Base-by-base conservation (phyloP, 176 grass and related monocot species). In the Juncus inflexus region DNA sequence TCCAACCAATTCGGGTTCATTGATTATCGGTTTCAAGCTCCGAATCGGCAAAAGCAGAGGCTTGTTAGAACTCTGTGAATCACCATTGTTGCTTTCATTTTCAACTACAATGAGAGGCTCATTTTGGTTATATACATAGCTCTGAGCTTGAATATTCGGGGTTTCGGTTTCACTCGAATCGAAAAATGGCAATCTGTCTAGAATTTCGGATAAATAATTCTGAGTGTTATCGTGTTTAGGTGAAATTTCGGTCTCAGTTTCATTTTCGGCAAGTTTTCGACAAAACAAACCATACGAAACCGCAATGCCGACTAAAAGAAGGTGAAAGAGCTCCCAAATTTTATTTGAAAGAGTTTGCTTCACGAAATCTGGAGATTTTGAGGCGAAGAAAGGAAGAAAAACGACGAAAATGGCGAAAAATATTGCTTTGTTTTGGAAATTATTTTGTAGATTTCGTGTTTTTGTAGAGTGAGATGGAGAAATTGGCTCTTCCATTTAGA, bases 271-370 rank as follows among this genome's bases (percentile, higher is more conserved):
- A 63, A 72, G 78, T 66, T 80, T 87, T 73, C 83, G 79, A 65
- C 89, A 78, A 62, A 91, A 91, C 6, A 91, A 74, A 74, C 89
- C 84, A 49, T 91, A 91, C 52, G 84, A 76, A 58, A 91, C 78
- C 70, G 86, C 55, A 78, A 91, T 65, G 77, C 89, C 89, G 57
- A 91, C 77, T 16, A 91, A 56, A 49, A 91, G 84, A 35, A 91
- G 82, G 66, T 91, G 84, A 0, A 81, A 85, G 40, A 91, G 70
- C 38, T 91, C 89, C 89, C 88, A 91, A 12, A 87, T 76, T 82
- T 67, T 76, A 35, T 54, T 63, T 40, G 63, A 76, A 37, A 66
- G 50, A 28, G 37, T 37, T 57, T 76, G 61, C 40, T 66, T 64
- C n/a, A 66, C 63, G 50, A 53, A 65, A 43, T 66, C 73, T 57